Evolutionary conservation across 2,329 filamentous ascomycete genomes (phyloP).

Genomic region (Hymenotorrendiella dingleyae): DNA sequence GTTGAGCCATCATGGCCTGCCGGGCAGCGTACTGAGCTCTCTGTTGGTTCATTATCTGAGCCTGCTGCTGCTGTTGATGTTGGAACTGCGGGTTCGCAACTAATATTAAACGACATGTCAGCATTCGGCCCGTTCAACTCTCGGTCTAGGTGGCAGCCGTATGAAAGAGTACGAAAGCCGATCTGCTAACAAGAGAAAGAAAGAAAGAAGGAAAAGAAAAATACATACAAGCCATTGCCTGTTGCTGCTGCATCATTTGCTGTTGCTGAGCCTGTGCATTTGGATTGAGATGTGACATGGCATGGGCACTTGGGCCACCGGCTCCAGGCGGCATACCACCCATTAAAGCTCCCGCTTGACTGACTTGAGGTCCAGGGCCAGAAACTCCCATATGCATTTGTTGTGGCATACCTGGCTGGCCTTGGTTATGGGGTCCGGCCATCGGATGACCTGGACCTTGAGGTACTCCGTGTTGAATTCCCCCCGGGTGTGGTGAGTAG

Average conservation of each 20-base stretch:
- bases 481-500: slow-evolving; percentile 65
- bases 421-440: slow-evolving; percentile 52
- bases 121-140: slow-evolving; percentile 13
- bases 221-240: slow-evolving; percentile 23
- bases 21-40: slow-evolving; percentile 34
- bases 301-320: slow-evolving; percentile 54
- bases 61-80: slow-evolving; percentile 46
- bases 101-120: slow-evolving; percentile 17
- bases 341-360: slow-evolving; percentile 66
- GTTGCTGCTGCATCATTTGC: slow-evolving; percentile 34
- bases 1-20: slow-evolving; percentile 49
- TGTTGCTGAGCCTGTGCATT: slow-evolving; percentile 28
- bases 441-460: slow-evolving; percentile 54
- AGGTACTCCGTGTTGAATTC: slow-evolving; percentile 65
- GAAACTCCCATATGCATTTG: slow-evolving; percentile 71
- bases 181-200: too few relatives aligned
- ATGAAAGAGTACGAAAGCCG: too few relatives aligned
- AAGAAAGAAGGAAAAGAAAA: slow-evolving; percentile 1
- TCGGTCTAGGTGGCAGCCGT: slow-evolving; percentile 3
- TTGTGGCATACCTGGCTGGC: slow-evolving; percentile 62
- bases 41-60: slow-evolving; percentile 46
- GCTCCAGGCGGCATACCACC: slow-evolving; percentile 66
- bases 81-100: slow-evolving; percentile 31
- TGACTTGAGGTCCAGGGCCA: slow-evolving; percentile 64
- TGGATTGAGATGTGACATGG: slow-evolving; percentile 66